These are phyloP conservation scores for Aspergillus transmontanensis DNA, from an alignment of 2,329 filamentous ascomycete genomes.

Conservation along the genomic window DNA sequence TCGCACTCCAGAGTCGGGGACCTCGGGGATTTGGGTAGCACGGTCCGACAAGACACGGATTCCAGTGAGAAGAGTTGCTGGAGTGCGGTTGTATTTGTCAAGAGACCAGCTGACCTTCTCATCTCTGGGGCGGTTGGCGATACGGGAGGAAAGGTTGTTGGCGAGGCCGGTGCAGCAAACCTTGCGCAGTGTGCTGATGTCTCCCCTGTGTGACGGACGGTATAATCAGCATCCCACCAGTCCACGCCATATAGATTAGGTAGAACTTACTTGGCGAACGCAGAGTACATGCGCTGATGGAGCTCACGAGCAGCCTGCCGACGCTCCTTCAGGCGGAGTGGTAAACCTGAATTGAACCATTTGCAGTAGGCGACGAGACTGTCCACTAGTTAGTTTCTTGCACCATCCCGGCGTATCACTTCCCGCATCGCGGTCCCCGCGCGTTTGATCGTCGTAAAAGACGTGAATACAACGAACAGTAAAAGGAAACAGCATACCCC, in stretches of 20 bases:
- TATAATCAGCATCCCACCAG: conserved; percentile 12
- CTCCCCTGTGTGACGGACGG: conserved; percentile 28
- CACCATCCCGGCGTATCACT: background rate
- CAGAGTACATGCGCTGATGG: conserved; percentile 51
- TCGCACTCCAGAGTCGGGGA: conserved; percentile 40
- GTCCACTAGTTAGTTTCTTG: conserved; percentile 4
- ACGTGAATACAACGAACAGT: background rate
- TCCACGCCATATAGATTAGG: conserved; percentile 14
- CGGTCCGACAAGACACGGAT: conserved; percentile 46
- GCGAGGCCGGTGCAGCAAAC: conserved; percentile 44
- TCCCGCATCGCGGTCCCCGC: background rate
- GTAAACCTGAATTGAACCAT: conserved; percentile 33
- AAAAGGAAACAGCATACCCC: conserved; percentile 28
- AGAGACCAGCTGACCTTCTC: conserved; percentile 40
- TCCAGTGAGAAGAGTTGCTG: conserved; percentile 40
- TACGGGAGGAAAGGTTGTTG: conserved; percentile 35
- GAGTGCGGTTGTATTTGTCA: conserved; percentile 39
- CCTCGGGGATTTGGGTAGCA: conserved; percentile 42
- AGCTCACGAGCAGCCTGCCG: conserved; percentile 42
- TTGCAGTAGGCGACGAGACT: conserved; percentile 38
- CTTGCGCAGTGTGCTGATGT: conserved; percentile 36
- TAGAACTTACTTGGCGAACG: conserved; percentile 47
- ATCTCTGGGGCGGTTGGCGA: conserved; percentile 35
- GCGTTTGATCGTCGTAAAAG: background rate
- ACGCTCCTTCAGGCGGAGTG: conserved; percentile 38